phyloP scores from a whole-genome alignment of 108 stramenopile genomes.

The Nitzschia sp. region DNA sequence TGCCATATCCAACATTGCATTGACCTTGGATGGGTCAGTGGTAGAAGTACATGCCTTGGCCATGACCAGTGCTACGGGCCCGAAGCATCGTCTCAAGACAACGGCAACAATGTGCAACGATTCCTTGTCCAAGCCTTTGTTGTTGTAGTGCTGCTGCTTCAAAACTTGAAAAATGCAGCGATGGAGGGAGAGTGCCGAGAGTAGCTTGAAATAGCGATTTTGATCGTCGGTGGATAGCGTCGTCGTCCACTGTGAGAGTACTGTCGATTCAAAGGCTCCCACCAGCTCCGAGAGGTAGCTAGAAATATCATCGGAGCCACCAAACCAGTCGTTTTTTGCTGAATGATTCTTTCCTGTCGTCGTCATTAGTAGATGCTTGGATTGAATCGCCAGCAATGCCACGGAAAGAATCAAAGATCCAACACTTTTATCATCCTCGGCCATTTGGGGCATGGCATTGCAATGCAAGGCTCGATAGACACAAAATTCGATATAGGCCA shows the following conservation, averaged over 20 bases:
- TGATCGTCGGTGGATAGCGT: background rate
- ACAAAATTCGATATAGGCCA: constrained; percentile 32
- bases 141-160: constrained; percentile 3
- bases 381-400: background rate
- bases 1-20: constrained; percentile 6
- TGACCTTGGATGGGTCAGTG: background rate
- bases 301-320: background rate
- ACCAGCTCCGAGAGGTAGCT: background rate
- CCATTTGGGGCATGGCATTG: background rate
- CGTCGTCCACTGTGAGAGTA: background rate
- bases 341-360: too few relatives aligned
- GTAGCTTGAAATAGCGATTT: constrained; percentile 11
- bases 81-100: constrained; percentile 23
- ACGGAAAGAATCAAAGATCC: background rate
- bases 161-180: constrained; percentile 12
- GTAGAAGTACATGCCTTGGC: background rate
- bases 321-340: background rate
- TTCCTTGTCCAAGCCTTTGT: background rate
- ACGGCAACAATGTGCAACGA: background rate
- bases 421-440: background rate
- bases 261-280: background rate
- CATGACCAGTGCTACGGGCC: constrained; percentile 5
- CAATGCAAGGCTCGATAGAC: constrained; percentile 22
- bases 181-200: constrained; percentile 18
- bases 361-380: background rate